Base-by-base conservation (phyloP, 1,284 basidiomycete species). In the Mycosarcoma mackinlayi region DNA sequence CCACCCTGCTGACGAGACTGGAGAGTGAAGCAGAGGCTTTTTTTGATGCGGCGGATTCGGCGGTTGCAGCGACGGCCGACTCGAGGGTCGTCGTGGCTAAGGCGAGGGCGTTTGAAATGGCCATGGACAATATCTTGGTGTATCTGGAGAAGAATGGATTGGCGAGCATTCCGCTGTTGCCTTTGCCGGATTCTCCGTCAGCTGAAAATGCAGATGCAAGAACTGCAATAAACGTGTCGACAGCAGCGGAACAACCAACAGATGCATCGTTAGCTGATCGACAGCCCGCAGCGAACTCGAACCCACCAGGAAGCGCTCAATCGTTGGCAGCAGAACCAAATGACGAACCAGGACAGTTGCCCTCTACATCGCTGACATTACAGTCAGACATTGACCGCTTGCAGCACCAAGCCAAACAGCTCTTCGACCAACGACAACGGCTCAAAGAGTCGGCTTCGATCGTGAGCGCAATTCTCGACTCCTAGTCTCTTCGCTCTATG, bases 91-190 rank as follows among this genome's bases (percentile, higher is more conserved):
- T 61, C 4, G 51, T 46, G 3, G 25, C 30, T 10, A 59, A 59
- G 39, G 67, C 61, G 1, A 23, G 9, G 8, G 39, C 48, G 2
- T 57, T 64, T n/a, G 10, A 54, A 16, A 1, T 19, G 3, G 51
- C 67, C 2, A 25, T 70, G n/a, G 41, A 42, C 6, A 24, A 16
- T 2, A 45, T 57, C 13, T 18, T 64, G 16, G 6, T 9, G 0
- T 61, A 44, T 35, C 11, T 70, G 24, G 67, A 70, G 28, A 60
- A 70, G 27, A 60, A 60, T n/a, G 67, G 67, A 0, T 25, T 70
- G 19, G 67, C 67, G 1, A 58, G 49, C 27, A 45, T 70, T 2
- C 60, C 67, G 1, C 27, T 63, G 1, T 24, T 55, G 1, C 46
- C 54, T 0, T 31, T 54, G 11, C 33, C 48, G 6, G 35, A 50